phyloP scores from a whole-genome alignment of 148 eudicot genomes.

The Rhododendron mucronatum region DNA sequence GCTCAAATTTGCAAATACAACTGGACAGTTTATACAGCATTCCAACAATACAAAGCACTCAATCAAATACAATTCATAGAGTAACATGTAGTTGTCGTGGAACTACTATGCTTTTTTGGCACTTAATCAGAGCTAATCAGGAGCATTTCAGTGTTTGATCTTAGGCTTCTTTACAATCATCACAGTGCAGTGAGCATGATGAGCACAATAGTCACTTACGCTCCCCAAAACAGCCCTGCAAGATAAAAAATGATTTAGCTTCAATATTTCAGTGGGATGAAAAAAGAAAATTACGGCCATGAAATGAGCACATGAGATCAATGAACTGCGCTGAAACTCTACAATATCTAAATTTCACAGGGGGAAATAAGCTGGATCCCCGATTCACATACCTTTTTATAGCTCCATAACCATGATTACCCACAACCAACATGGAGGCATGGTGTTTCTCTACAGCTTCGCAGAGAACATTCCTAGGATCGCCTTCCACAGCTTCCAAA shows the following conservation, averaged over 20 bases:
- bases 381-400: slow-evolving; percentile 45
- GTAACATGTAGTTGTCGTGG: neutral
- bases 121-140: neutral
- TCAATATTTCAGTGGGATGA: too few relatives aligned
- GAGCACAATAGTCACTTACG: slow-evolving; percentile 81
- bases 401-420: slow-evolving; percentile 88
- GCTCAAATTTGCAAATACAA: neutral
- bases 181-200: slow-evolving; percentile 72
- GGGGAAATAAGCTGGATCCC: neutral
- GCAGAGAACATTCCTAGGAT: slow-evolving; percentile 69
- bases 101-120: neutral
- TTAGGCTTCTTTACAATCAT: slow-evolving; percentile 80
- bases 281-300: neutral
- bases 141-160: slow-evolving; percentile 9
- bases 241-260: neutral
- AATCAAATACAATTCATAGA: neutral
- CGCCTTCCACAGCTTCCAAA: slow-evolving; percentile 61
- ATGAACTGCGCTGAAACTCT: neutral
- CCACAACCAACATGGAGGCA: slow-evolving; percentile 67
- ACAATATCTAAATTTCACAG: neutral
- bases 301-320: neutral
- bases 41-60: neutral
- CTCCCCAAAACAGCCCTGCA: slow-evolving; percentile 90
- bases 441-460: slow-evolving; percentile 75
- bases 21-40: neutral